These are phyloP conservation scores for Parascedosporium putredinis DNA, from an alignment of 2,329 filamentous ascomycete genomes.

Conservation along the genomic window DNA sequence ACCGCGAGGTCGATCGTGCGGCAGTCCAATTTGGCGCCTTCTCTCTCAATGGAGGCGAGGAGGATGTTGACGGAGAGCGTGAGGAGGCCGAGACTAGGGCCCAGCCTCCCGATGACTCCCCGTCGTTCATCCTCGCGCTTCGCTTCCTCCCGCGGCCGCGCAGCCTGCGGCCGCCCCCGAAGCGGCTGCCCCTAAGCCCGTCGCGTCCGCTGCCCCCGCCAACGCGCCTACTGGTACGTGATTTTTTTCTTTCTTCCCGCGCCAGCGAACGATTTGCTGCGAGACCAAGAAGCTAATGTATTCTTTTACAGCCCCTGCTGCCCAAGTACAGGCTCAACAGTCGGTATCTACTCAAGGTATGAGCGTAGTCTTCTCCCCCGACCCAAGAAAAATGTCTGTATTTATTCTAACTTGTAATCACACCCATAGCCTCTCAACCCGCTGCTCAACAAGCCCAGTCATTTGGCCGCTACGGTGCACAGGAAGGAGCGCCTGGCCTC, in stretches of 20 bases:
- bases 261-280: neutral
- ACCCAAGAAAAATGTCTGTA: neutral
- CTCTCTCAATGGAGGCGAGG: constrained; percentile 72
- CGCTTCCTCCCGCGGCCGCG: constrained; percentile 64
- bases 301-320: constrained; percentile 14
- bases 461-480: constrained; percentile 56
- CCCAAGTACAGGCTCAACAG: constrained; percentile 19
- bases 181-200: constrained; percentile 44
- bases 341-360: neutral
- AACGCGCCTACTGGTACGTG: constrained; percentile 18
- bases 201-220: constrained; percentile 30
- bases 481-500: constrained; percentile 55
- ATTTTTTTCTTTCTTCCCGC: too few relatives aligned
- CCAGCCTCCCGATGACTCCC: constrained; percentile 93
- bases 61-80: constrained; percentile 86
- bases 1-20: constrained; percentile 85
- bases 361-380: constrained; percentile 12
- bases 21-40: constrained; percentile 96
- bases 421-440: constrained; percentile 32
- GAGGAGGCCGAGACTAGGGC: constrained; percentile 92
- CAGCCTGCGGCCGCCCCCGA: constrained; percentile 46
- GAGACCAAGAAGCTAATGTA: neutral
- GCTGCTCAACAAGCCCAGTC: constrained; percentile 43
- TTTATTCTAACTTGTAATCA: too few relatives aligned
- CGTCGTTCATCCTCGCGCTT: constrained; percentile 65